Percentiles rank a stretch among this genome's conserved stretches.
These are phyloP conservation scores for Pulicaria dysenterica DNA, from an alignment of 129 eudicot species.

Conservation along the genomic window DNA sequence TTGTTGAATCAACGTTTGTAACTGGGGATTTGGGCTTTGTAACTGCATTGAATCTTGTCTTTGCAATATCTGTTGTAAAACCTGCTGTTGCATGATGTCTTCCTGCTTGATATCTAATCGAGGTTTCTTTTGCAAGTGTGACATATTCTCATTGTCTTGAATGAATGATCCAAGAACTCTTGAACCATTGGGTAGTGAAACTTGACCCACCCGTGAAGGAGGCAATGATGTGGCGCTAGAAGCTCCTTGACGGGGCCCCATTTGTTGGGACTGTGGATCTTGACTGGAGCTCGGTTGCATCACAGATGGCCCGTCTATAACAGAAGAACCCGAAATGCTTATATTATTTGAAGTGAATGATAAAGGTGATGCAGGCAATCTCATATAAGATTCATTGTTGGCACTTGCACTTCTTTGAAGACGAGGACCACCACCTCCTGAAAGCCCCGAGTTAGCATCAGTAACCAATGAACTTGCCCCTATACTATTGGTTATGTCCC, in stretches of 20 bases:
- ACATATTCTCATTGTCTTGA: slow-evolving; percentile 55
- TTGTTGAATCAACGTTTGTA: slow-evolving; percentile 76
- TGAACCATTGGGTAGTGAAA: slow-evolving; percentile 56
- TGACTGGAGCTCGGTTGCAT: slow-evolving; percentile 62
- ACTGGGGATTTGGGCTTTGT: slow-evolving; percentile 75
- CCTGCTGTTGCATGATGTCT: slow-evolving; percentile 76
- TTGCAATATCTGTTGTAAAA: slow-evolving; percentile 75
- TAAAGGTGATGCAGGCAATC: slow-evolving; percentile 90
- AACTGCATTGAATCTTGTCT: slow-evolving; percentile 81
- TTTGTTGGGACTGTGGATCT: slow-evolving; percentile 54
- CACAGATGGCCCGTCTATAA: slow-evolving; percentile 63
- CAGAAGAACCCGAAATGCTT: slow-evolving; percentile 79
- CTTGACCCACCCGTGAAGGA: slow-evolving; percentile 50
- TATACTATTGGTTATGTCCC: slow-evolving; percentile 71
- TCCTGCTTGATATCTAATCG: slow-evolving; percentile 86
- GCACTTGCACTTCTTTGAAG: slow-evolving; percentile 90
- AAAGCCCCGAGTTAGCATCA: slow-evolving; percentile 93
- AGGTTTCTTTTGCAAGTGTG: slow-evolving; percentile 91
- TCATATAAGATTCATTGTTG: slow-evolving; percentile 71
- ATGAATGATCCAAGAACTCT: slow-evolving; percentile 58
- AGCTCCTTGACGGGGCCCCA: slow-evolving; percentile 61
- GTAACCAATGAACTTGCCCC: slow-evolving; percentile 93
- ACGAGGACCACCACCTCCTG: slow-evolving; percentile 68
- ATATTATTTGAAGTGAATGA: slow-evolving; percentile 84
- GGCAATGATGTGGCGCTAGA: slow-evolving; percentile 61